phyloP scores from a whole-genome alignment of 1,139 yeast genomes.

The Scheffersomyces segobiensis region DNA sequence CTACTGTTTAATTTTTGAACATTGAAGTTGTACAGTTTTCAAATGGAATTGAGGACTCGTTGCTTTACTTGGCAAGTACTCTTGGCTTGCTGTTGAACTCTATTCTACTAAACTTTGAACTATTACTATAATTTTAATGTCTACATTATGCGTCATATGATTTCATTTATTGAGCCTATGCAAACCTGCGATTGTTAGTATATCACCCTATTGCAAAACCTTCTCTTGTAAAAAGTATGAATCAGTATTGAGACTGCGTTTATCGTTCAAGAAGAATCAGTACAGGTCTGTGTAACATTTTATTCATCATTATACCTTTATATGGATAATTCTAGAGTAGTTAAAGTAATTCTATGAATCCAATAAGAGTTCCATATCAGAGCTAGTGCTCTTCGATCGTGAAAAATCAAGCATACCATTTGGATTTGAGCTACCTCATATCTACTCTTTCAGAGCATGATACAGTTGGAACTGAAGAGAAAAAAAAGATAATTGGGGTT shows the following conservation, averaged over 20 bases:
- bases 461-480: not conserved
- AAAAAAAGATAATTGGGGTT: not conserved
- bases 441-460: not conserved
- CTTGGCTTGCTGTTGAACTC: not conserved
- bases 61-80: too few species aligned
- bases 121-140: not conserved
- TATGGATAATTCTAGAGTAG: not conserved
- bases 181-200: not conserved
- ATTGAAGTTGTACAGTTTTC: too few species aligned
- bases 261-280: constrained; percentile 29
- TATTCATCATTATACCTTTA: constrained; percentile 28
- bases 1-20: too few species aligned
- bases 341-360: not conserved
- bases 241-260: constrained; percentile 2
- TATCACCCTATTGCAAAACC: not conserved
- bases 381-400: not conserved
- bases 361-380: not conserved
- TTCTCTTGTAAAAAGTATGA: not conserved
- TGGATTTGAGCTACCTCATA: not conserved
- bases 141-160: not conserved
- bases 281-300: constrained; percentile 45
- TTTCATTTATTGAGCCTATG: not conserved
- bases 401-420: not conserved
- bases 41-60: too few species aligned
- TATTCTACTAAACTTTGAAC: not conserved